A percentile compares a stretch with the other conserved stretches of the same genome.
Conservation (phyloP, 2,329 filamentous ascomycete species). For the Diaporthe citri region DNA sequence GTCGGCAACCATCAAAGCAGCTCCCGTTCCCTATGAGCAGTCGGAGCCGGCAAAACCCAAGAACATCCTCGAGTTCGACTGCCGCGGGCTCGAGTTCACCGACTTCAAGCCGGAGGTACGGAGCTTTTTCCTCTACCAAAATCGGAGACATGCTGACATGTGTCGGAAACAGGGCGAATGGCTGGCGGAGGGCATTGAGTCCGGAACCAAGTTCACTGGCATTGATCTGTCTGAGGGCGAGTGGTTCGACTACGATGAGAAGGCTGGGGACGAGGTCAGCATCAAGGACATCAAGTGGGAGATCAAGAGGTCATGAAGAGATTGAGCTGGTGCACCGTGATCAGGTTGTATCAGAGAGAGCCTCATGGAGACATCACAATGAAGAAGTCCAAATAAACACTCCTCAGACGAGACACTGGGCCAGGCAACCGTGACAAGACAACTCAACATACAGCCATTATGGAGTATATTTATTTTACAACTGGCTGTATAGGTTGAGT, state of each 20-base stretch:
- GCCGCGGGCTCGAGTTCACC: slow-evolving; percentile 90
- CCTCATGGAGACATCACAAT: not conserved
- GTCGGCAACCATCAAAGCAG: slow-evolving; percentile 84
- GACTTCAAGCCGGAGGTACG: slow-evolving; percentile 90
- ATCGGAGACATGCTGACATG: slow-evolving; percentile 36
- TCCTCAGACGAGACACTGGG: no score
- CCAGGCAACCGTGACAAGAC: not conserved
- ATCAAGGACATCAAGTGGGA: slow-evolving; percentile 92
- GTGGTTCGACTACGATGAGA: slow-evolving; percentile 99
- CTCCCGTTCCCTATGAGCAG: slow-evolving; percentile 79
- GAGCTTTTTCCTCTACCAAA: not conserved
- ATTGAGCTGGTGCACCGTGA: not conserved
- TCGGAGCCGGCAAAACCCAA: slow-evolving; percentile 79
- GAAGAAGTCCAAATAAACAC: not conserved
- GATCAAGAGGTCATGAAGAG: slow-evolving; percentile 75
- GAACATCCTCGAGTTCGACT: slow-evolving; percentile 92
- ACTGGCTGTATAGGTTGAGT: not conserved
- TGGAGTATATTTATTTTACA: not conserved
- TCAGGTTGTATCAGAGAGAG: not conserved
- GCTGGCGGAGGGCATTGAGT: slow-evolving; percentile 85
- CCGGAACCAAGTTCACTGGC: slow-evolving; percentile 81
- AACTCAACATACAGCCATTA: not conserved
- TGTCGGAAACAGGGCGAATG: slow-evolving; percentile 78
- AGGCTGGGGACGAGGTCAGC: slow-evolving; percentile 90
- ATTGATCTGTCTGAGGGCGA: slow-evolving; percentile 91